Conservation (phyloP, 148 eudicot species). For the Arctostaphylos glauca region DNA sequence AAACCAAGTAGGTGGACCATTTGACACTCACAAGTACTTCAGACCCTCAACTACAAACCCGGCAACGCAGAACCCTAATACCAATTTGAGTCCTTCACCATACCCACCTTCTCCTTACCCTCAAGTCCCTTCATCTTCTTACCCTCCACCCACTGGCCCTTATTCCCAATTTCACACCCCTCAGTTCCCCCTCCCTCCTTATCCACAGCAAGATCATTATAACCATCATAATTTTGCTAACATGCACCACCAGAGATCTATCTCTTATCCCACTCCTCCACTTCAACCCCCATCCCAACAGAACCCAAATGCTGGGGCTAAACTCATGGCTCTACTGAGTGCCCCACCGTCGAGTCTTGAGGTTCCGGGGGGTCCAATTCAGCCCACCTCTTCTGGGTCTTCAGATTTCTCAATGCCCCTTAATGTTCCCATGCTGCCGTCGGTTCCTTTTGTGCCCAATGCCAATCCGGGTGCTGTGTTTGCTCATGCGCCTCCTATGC, state of each 20-base stretch:
- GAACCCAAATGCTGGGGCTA: constrained; percentile 48
- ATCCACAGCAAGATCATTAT: constrained; percentile 24
- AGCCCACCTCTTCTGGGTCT: constrained; percentile 38
- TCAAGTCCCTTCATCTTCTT: constrained; percentile 46
- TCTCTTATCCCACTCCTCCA: constrained; percentile 57
- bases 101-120: constrained; percentile 28
- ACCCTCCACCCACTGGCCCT: constrained; percentile 52
- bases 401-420: constrained; percentile 36
- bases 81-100: constrained; percentile 29
- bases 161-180: constrained; percentile 25
- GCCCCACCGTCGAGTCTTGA: constrained; percentile 43
- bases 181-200: constrained; percentile 20
- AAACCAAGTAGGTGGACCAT: constrained; percentile 45
- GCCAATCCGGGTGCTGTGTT: constrained; percentile 17
- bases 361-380: constrained; percentile 30
- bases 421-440: constrained; percentile 11
- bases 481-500: constrained; percentile 39
- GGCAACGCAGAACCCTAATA: constrained; percentile 39
- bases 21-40: constrained; percentile 59
- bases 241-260: constrained; percentile 46
- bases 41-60: constrained; percentile 34
- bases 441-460: constrained; percentile 26
- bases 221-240: constrained; percentile 23
- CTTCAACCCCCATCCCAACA: constrained; percentile 37
- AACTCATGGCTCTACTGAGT: constrained; percentile 68